Percentiles rank a stretch among this genome's conserved stretches.
phyloP scores from a whole-genome alignment of 805 yeast genomes.

The Grigorovia transvaalensis region DNA sequence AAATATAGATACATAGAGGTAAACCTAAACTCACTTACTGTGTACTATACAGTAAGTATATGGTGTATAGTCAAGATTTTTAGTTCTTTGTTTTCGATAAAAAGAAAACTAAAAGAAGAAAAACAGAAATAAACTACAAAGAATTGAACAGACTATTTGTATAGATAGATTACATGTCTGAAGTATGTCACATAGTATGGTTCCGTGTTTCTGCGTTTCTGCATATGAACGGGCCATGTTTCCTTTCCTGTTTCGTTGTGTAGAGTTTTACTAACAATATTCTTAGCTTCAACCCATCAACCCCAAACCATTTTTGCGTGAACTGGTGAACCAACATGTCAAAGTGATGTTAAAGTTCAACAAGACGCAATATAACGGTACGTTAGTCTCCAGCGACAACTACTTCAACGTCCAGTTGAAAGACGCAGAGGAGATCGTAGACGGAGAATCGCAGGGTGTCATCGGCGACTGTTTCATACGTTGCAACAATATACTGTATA shows the following conservation, averaged over 20 bases:
- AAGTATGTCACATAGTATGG: too few relatives aligned
- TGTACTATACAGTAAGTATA: too few relatives aligned
- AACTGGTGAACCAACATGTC: conserved; percentile 60
- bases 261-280: not conserved
- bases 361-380: conserved; percentile 77
- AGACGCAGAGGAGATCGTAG: conserved; percentile 44
- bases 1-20: not conserved
- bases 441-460: conserved; percentile 38
- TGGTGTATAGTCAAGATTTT: too few relatives aligned
- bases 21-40: not conserved
- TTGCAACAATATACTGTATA: conserved; percentile 75
- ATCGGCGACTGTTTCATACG: conserved; percentile 77
- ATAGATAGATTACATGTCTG: too few relatives aligned
- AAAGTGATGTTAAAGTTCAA: conserved; percentile 84
- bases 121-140: too few relatives aligned
- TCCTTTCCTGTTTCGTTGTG: not conserved
- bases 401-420: conserved; percentile 83
- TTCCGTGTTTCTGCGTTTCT: not conserved
- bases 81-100: too few relatives aligned
- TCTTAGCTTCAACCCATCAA: conserved; percentile 49
- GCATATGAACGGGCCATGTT: not conserved
- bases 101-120: too few relatives aligned
- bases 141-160: too few relatives aligned
- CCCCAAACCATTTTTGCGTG: conserved; percentile 83
- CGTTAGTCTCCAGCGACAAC: conserved; percentile 68